Evolutionary conservation across 139 green algal genomes (phyloP).

Genomic region (Marvania coccoides): DNA sequence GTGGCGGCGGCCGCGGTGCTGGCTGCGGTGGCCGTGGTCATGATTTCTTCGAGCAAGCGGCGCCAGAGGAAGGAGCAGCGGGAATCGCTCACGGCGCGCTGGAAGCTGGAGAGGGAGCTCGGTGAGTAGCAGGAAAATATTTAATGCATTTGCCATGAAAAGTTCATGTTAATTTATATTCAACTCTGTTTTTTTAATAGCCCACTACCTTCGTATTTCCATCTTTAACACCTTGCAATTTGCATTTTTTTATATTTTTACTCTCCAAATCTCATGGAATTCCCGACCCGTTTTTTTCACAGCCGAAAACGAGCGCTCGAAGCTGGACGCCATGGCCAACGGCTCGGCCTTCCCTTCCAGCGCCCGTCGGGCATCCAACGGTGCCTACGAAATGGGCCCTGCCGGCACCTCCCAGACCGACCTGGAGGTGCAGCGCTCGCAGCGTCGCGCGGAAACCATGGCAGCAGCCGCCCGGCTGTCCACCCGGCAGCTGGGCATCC

Average conservation of each 20-base stretch:
- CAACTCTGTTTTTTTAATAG: not conserved
- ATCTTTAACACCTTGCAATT: not conserved
- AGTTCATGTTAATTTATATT: not conserved
- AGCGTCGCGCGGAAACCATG: not conserved
- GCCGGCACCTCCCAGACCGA: not conserved
- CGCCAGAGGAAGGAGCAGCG: not conserved
- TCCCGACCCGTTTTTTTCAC: not conserved
- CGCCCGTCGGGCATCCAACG: not conserved
- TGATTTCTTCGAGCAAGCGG: not conserved
- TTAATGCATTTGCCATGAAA: not conserved
- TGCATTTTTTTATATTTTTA: not conserved
- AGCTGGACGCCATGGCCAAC: not conserved
- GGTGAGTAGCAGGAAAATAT: not conserved
- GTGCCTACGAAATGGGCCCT: not conserved
- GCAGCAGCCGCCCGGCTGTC: not conserved
- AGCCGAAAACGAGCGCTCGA: not conserved
- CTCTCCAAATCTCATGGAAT: not conserved
- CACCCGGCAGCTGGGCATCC: not conserved
- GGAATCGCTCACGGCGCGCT: not conserved
- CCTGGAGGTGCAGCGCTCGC: not conserved
- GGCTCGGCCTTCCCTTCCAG: not conserved
- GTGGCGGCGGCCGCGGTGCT: not conserved
- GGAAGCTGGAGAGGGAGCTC: slow-evolving; percentile 9
- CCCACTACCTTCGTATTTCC: not conserved
- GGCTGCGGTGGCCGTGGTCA: not conserved